Evolutionary conservation across 2,329 filamentous ascomycete species (phyloP), one percentile per base, ranked within the genome.

Genomic region (Colletotrichum eremochloae): DNA sequence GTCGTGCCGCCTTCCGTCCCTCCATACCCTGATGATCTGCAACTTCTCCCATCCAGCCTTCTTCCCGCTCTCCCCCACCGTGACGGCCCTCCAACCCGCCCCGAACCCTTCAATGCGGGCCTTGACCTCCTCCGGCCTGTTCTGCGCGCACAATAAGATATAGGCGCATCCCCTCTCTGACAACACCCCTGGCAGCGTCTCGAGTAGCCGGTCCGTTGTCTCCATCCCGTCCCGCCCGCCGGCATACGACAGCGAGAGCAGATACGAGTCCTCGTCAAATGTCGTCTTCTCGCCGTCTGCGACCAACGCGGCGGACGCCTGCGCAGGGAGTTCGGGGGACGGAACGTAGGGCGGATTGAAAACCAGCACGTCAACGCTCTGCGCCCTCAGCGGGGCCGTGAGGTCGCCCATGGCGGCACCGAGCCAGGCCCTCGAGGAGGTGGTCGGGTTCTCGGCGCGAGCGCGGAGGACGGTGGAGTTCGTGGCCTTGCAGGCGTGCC

Each of bases 291-390:
- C 73, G 14, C 76, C 79, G 66, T 75, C 61, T 6, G 52, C 53
- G 14, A 33, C 36, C 20, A 72, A 40, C n/a, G 63, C 58, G 12
- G 50, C 67, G 2, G 71, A 66, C 20, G 58, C 46, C 63, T 73
- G 71, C 33, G 82, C 80, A 1, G 96, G 95, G 71, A 97, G 83
- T 52, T 91, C 89, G 36, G 92, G 88, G 2, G 95, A 97, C 2
- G 96, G 96, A 18, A 99, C 96, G 80, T 99, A 99, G 0, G 96
- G 96, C 65, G 96, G 96, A 80, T 99, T 99, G 87, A 98, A 99
- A 38, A 99, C 88, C 74, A 99, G 87, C 14, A 99, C 88, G 79
- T 99, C 96, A 6, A 97, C 88, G 50, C 83, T 82, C 2, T 86
- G 84, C 0, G 84, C 79, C 9, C 88, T 86, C 52, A 97, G 83